A percentile compares a stretch with the other conserved stretches of the same genome.
Conservation (phyloP, 805 yeast genomes). For the Candida ascalaphidarum region DNA sequence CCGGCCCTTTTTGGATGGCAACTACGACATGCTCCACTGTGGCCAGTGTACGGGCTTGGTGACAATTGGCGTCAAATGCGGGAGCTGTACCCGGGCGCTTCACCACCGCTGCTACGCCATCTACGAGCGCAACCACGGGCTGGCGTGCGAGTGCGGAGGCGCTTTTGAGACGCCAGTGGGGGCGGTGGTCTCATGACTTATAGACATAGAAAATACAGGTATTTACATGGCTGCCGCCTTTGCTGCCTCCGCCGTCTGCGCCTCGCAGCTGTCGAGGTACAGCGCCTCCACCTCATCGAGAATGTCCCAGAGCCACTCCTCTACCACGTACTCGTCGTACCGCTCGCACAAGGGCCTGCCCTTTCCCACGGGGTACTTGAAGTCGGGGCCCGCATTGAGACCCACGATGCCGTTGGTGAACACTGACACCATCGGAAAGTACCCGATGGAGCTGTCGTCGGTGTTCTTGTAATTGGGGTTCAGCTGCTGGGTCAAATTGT, state of each 20-base stretch:
- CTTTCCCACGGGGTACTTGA: conserved; percentile 36
- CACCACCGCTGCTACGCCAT: conserved; percentile 41
- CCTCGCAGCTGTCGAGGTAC: conserved; percentile 38
- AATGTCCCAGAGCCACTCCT: conserved; percentile 76
- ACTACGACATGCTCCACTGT: conserved; percentile 38
- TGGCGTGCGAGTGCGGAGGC: too few relatives aligned
- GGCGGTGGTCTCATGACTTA: too few relatives aligned
- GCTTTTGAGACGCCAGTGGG: too few relatives aligned
- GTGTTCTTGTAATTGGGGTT: conserved; percentile 30
- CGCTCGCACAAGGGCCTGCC: conserved; percentile 46
- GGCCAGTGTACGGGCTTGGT: conserved; percentile 44
- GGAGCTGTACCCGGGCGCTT: conserved; percentile 29
- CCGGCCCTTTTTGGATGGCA: conserved; percentile 5
- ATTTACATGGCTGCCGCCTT: too few relatives aligned
- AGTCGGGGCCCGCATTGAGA: conserved; percentile 60
- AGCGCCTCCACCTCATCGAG: conserved; percentile 75
- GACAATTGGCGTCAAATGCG: conserved; percentile 37
- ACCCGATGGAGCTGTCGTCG: conserved; percentile 85
- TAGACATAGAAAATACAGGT: too few relatives aligned
- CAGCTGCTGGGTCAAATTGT: conserved; percentile 23
- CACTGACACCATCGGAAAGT: conserved; percentile 83
- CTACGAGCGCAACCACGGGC: conserved; percentile 21
- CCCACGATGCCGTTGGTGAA: conserved; percentile 71
- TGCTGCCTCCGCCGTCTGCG: conserved; percentile 2
- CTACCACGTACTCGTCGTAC: conserved; percentile 64